Evolutionary conservation across 1,139 yeast species (phyloP), one percentile per base, ranked within the genome.

Genomic region (Pichia sp.): DNA sequence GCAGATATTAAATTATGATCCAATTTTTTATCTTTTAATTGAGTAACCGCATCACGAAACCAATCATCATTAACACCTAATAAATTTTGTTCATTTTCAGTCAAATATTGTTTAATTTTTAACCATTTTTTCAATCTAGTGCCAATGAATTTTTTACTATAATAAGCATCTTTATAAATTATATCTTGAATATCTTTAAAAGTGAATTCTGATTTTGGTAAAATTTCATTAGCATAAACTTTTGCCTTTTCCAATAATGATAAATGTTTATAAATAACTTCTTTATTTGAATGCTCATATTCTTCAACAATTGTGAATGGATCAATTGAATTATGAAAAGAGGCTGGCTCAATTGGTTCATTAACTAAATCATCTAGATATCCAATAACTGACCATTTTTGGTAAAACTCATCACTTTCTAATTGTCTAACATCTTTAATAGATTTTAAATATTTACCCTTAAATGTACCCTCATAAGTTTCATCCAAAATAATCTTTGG

Each of bases 131-230:
- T 50, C n/a, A 57, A 32, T 42, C 62, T 54, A 6, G 52, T 42
- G n/a, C 45, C 48, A 11, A 57, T 40, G 29, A 59, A 61, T 39
- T 55, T 56, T 27, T 53, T 46, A 6, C 55, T 52, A 40, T 54
- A 51, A 39, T 57, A 60, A 8, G 59, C 54, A 35, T 61, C 65
- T 42, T 55, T 55, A 43, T 54, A 59, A 24, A 59, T 52, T 5
- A 47, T 46, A 37, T 59, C 61, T 43, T 55, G 56, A 24, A 60
- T 51, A 6, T 61, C 57, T 28, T 47, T 47, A 44, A 60, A 59
- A 35, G 50, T 37, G 39, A 45, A 61, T 8, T 52, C 46, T 9
- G 59, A 45, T 6, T 43, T 33, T 4, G 57, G 57, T 24, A 60
- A 40, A 4, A 60, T 41, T 1, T 44, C 40, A 4, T 46, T 28